These are phyloP conservation scores for Sphaerulina populicola DNA, from an alignment of 2,329 filamentous ascomycete species.

Conservation along the genomic window DNA sequence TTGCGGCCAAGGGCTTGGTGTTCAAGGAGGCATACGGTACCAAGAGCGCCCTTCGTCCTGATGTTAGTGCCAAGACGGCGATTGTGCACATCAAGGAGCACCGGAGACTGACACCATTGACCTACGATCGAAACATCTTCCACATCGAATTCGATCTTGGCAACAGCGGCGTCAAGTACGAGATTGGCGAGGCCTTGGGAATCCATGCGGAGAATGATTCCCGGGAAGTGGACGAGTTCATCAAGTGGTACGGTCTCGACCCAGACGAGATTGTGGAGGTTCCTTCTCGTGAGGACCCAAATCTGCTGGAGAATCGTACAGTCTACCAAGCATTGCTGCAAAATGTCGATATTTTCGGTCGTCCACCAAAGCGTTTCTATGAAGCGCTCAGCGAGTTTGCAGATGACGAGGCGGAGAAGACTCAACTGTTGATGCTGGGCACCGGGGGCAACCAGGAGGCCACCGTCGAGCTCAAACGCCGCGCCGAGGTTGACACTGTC, in stretches of 20 bases:
- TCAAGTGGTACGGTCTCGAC: constrained; percentile 79
- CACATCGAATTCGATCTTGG: constrained; percentile 98
- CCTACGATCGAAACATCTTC: constrained; percentile 98
- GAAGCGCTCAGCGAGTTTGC: constrained; percentile 83
- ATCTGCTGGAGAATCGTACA: constrained; percentile 74
- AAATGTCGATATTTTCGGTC: constrained; percentile 93
- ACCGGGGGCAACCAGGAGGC: constrained; percentile 58
- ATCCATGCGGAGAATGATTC: constrained; percentile 93
- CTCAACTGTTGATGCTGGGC: constrained; percentile 66
- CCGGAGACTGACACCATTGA: constrained; percentile 75
- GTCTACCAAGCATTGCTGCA: constrained; percentile 85
- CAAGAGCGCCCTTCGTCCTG: constrained; percentile 65
- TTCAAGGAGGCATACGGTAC: constrained; percentile 95
- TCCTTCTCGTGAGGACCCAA: constrained; percentile 68
- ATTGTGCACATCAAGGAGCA: constrained; percentile 92
- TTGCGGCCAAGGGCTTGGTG: constrained; percentile 73
- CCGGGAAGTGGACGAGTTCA: constrained; percentile 70
- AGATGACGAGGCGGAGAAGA: constrained; percentile 71
- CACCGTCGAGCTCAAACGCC: constrained; percentile 82
- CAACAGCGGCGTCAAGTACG: constrained; percentile 82
- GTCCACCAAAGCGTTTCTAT: constrained; percentile 96
- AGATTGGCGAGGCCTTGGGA: constrained; percentile 93
- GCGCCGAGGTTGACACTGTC: constrained; percentile 79
- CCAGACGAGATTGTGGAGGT: constrained; percentile 82
- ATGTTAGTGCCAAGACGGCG: constrained; percentile 75